phyloP scores from a whole-genome alignment of 768 basidiomycete genomes.

The Xerocomellus amylosporus region DNA sequence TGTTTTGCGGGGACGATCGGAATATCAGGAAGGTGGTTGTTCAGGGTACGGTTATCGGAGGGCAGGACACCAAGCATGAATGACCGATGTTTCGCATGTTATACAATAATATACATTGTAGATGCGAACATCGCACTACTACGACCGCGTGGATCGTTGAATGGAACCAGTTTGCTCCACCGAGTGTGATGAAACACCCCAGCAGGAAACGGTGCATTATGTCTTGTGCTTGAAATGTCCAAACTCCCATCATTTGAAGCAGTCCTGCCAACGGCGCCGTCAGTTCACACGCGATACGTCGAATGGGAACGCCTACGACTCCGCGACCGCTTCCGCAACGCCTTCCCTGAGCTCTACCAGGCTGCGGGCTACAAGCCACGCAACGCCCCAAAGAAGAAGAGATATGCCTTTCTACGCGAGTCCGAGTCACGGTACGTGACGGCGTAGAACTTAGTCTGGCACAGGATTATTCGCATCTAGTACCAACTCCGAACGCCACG shows the following conservation, averaged over 20 bases:
- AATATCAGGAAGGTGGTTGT: constrained; percentile 84
- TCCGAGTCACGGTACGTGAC: too few species aligned
- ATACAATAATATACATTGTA: constrained; percentile 1
- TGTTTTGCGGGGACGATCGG: constrained; percentile 84
- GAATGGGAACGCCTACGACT: too few species aligned
- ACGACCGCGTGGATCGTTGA: background rate
- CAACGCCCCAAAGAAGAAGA: constrained; percentile 57
- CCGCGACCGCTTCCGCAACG: constrained; percentile 83
- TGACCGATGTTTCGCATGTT: constrained; percentile 1
- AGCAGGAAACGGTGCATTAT: background rate
- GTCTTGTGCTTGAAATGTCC: constrained; percentile 39
- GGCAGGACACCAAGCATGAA: constrained; percentile 40
- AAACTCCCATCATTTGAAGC: constrained; percentile 79
- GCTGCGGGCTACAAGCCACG: constrained; percentile 87
- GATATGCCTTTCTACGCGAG: too few species aligned
- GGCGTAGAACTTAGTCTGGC: too few species aligned
- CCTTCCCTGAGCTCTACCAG: constrained; percentile 82
- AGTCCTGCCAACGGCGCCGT: constrained; percentile 49
- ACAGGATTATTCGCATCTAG: too few species aligned
- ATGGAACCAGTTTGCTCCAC: background rate
- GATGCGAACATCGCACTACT: constrained; percentile 1
- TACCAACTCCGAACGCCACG: too few species aligned
- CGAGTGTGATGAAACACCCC: background rate
- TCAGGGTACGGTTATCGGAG: constrained; percentile 76
- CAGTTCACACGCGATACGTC: background rate